These are phyloP conservation scores for Diplodia sapinea DNA, from an alignment of 2,329 filamentous ascomycete species.

Conservation along the genomic window DNA sequence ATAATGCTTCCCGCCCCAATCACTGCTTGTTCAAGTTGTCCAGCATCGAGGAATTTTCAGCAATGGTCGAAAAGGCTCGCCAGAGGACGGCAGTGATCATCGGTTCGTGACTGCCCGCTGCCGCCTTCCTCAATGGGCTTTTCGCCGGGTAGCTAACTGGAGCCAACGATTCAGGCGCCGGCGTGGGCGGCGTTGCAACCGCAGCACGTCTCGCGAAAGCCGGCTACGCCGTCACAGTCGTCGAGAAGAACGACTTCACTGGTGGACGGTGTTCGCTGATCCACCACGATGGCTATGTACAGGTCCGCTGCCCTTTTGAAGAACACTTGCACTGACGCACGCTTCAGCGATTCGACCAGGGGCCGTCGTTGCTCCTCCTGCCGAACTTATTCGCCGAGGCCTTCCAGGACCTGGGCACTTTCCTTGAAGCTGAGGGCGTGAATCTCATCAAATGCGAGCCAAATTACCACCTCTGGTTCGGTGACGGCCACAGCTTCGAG, in stretches of 20 bases:
- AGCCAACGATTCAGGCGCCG: conserved; percentile 59
- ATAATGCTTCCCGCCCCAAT: background rate
- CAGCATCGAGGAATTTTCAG: background rate
- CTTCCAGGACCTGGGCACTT: conserved; percentile 72
- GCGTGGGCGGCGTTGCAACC: conserved; percentile 73
- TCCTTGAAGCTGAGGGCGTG: conserved; percentile 69
- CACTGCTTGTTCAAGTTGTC: background rate
- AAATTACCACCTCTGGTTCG: conserved; percentile 77
- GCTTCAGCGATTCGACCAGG: conserved; percentile 71
- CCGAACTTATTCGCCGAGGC: conserved; percentile 73
- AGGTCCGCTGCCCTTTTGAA: conserved; percentile 25
- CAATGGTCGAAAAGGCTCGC: conserved; percentile 28
- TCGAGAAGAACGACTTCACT: conserved; percentile 78
- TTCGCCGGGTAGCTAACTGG: conserved; percentile 7
- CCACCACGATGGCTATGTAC: conserved; percentile 62
- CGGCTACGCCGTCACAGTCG: conserved; percentile 72
- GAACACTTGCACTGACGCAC: background rate
- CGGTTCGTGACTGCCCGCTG: conserved; percentile 47
- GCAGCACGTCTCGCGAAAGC: conserved; percentile 74
- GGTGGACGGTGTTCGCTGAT: conserved; percentile 75
- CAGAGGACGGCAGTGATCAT: conserved; percentile 60
- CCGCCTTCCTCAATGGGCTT: conserved; percentile 1
- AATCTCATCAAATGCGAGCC: conserved; percentile 73
- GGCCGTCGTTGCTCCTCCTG: conserved; percentile 74
- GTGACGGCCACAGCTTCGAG: conserved; percentile 68